Evolutionary conservation across 2,329 filamentous ascomycete genomes (phyloP).

Genomic region (Botrytis squamosa): DNA sequence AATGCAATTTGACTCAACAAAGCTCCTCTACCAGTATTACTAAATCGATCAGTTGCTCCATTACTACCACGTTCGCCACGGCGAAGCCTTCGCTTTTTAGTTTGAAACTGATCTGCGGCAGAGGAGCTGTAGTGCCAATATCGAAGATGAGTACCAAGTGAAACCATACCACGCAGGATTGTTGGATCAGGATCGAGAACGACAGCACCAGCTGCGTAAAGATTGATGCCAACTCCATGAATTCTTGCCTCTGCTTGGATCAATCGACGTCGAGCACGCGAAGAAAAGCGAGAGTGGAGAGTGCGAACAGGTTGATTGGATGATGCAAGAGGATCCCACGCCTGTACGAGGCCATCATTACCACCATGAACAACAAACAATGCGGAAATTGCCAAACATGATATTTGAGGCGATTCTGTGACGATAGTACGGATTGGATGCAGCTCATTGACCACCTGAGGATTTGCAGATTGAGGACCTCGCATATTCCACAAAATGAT

Average conservation of each 20-base stretch:
- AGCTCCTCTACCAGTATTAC: slow-evolving; percentile 63
- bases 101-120: slow-evolving; percentile 68
- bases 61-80: slow-evolving; percentile 61
- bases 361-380: slow-evolving; percentile 91
- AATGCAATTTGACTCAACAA: slow-evolving; percentile 80
- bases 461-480: slow-evolving; percentile 55
- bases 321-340: slow-evolving; percentile 93
- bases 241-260: slow-evolving; percentile 66
- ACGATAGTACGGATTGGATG: slow-evolving; percentile 77
- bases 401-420: slow-evolving; percentile 86
- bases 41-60: slow-evolving; percentile 54
- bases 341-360: slow-evolving; percentile 90
- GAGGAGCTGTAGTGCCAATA: slow-evolving; percentile 95
- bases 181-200: slow-evolving; percentile 86
- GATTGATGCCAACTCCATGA: slow-evolving; percentile 68
- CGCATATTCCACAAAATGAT: slow-evolving; percentile 85
- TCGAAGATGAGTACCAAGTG: slow-evolving; percentile 80
- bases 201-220: slow-evolving; percentile 80
- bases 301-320: slow-evolving; percentile 76
- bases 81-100: slow-evolving; percentile 75
- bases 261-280: slow-evolving; percentile 74
- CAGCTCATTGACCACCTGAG: slow-evolving; percentile 57
- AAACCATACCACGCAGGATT: slow-evolving; percentile 78
- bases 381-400: slow-evolving; percentile 77
- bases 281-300: slow-evolving; percentile 79